Percentiles rank a stretch among this genome's conserved stretches.
Conservation (phyloP, 257 asterid species). For the Gentiana dahurica region DNA sequence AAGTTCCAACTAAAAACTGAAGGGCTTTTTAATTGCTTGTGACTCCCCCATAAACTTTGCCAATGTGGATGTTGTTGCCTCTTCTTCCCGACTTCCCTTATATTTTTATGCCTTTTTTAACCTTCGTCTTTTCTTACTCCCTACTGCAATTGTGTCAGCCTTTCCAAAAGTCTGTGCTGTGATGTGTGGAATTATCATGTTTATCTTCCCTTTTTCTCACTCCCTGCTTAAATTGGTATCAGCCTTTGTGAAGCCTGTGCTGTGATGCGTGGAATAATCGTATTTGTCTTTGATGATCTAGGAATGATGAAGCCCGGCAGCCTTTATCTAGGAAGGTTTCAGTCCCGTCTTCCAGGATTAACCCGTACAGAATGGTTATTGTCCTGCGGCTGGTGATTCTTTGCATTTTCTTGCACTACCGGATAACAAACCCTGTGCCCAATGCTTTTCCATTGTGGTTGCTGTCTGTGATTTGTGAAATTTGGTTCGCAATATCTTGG, state of each 20-base stretch:
- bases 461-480: slow-evolving; percentile 93
- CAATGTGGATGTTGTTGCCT: neutral
- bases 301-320: slow-evolving; percentile 98
- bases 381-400: slow-evolving; percentile 82
- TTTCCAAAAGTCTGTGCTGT: neutral
- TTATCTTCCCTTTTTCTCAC: neutral
- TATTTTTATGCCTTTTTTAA: neutral
- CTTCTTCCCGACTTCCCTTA: neutral
- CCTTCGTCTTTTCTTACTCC: neutral
- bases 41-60: neutral
- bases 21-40: neutral
- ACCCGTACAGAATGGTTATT: slow-evolving; percentile 96
- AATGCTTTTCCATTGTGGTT: slow-evolving; percentile 90
- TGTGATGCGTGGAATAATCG: slow-evolving; percentile 4
- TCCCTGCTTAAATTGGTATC: neutral
- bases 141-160: neutral
- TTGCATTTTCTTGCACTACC: slow-evolving; percentile 83
- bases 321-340: slow-evolving; percentile 99
- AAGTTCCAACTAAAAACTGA: neutral
- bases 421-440: slow-evolving; percentile 84
- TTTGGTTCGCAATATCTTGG: slow-evolving; percentile 98
- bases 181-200: neutral
- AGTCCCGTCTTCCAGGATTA: slow-evolving; percentile 85
- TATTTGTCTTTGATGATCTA: slow-evolving; percentile 22
- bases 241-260: neutral